Evolutionary conservation across 345 rosid species (phyloP).

Genomic region (Eucalyptus regnans): DNA sequence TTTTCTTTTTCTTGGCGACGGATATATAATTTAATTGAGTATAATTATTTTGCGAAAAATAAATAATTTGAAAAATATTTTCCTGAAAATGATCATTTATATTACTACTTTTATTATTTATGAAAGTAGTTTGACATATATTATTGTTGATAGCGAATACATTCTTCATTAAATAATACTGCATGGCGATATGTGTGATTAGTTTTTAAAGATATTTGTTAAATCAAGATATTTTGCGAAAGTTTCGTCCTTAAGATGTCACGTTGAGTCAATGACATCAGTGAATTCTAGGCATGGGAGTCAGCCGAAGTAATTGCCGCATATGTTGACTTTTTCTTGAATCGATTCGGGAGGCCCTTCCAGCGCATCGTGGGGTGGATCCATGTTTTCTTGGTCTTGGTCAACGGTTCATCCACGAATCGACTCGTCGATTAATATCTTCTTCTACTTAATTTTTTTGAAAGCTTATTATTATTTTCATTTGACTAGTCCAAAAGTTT

Average conservation of each 20-base stretch:
- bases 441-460: background rate
- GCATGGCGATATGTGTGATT: accelerated
- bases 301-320: background rate
- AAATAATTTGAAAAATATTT: no score
- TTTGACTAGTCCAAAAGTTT: background rate
- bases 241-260: background rate
- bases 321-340: background rate
- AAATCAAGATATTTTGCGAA: background rate
- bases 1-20: background rate
- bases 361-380: background rate
- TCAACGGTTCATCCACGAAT: background rate
- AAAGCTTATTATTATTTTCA: background rate
- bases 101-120: no score
- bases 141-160: accelerated
- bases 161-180: no score
- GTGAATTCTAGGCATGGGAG: background rate
- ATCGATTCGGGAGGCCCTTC: background rate
- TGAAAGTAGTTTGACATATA: background rate
- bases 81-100: accelerated
- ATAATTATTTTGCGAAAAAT: no score
- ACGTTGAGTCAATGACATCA: background rate
- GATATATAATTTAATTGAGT: background rate
- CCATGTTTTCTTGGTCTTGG: background rate
- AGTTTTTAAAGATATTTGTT: no score
- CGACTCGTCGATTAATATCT: background rate